phyloP scores from a whole-genome alignment of 352 stramenopile species.

The Elongisporangium anandrum region DNA sequence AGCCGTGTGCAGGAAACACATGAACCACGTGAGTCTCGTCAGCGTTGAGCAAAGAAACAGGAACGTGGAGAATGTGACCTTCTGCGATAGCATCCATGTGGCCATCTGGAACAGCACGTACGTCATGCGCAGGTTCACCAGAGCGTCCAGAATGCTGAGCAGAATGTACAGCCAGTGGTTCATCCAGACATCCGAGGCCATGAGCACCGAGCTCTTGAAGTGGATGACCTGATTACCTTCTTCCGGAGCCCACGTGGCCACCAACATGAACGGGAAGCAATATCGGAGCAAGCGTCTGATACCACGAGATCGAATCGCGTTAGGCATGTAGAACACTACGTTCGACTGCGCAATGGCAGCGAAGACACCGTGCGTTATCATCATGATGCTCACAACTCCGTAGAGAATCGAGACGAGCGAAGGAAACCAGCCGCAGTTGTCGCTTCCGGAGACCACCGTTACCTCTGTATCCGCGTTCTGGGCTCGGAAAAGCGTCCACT shows the following conservation, averaged over 20 bases:
- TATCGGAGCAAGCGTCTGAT: conserved; percentile 25
- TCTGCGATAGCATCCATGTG: conserved; percentile 27
- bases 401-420: conserved; percentile 15
- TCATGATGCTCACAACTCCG: conserved; percentile 17
- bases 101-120: conserved; percentile 28
- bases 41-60: conserved; percentile 28
- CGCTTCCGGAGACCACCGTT: conserved; percentile 9
- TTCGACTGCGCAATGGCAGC: conserved; percentile 2
- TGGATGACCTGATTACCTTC: conserved; percentile 5
- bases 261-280: conserved; percentile 24
- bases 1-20: conserved; percentile 26
- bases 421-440: conserved; percentile 13
- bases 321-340: conserved; percentile 12
- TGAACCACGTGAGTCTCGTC: conserved; percentile 26
- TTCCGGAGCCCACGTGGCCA: conserved; percentile 5
- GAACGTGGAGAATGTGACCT: conserved; percentile 26
- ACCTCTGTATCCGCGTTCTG: conserved; percentile 11
- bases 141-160: conserved; percentile 29
- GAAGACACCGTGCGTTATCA: conserved; percentile 15
- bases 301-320: neutral
- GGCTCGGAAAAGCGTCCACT: conserved; percentile 17
- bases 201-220: conserved; percentile 18
- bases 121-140: conserved; percentile 21
- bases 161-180: conserved; percentile 43
- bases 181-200: conserved; percentile 36